A percentile compares a stretch with the other conserved stretches of the same genome.
These are phyloP conservation scores for Aspergillus avenaceus DNA, from an alignment of 495 filamentous ascomycete genomes.

Conservation along the genomic window DNA sequence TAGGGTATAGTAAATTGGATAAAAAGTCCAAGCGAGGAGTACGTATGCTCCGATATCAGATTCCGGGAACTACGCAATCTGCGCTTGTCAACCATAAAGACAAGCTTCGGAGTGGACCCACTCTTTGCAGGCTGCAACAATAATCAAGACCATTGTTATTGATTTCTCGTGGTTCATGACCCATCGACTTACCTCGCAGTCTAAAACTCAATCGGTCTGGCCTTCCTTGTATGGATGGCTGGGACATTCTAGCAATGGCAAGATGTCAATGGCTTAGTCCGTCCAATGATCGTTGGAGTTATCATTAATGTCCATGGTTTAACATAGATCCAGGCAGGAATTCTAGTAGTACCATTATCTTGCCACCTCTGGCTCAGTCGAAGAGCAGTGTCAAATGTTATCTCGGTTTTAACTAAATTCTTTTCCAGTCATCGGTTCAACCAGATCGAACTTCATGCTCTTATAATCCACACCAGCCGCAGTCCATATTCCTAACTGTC, in stretches of 20 bases:
- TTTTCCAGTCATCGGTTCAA: too few relatives aligned
- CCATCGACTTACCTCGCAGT: not conserved
- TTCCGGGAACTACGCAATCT: not conserved
- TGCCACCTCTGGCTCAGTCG: not conserved
- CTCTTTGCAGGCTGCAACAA: not conserved
- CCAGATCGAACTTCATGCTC: too few relatives aligned
- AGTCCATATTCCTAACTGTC: too few relatives aligned
- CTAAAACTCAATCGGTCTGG: not conserved
- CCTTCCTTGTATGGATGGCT: not conserved
- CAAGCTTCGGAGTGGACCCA: not conserved
- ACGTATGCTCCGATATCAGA: constrained; percentile 1
- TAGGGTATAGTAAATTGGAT: not conserved
- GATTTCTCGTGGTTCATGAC: not conserved
- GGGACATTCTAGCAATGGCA: not conserved
- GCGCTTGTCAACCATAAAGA: not conserved
- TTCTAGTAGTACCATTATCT: not conserved
- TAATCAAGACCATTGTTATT: not conserved
- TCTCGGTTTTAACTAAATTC: not conserved
- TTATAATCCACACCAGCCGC: too few relatives aligned
- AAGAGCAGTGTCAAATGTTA: not conserved
- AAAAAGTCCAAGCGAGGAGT: not conserved
- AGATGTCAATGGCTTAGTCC: not conserved
- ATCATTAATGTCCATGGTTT: not conserved
- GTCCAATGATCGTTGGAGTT: not conserved
- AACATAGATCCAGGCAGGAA: not conserved